phyloP scores from a whole-genome alignment of 371 early-diverging fungal species.

The Syncephalis plumigaleata region DNA sequence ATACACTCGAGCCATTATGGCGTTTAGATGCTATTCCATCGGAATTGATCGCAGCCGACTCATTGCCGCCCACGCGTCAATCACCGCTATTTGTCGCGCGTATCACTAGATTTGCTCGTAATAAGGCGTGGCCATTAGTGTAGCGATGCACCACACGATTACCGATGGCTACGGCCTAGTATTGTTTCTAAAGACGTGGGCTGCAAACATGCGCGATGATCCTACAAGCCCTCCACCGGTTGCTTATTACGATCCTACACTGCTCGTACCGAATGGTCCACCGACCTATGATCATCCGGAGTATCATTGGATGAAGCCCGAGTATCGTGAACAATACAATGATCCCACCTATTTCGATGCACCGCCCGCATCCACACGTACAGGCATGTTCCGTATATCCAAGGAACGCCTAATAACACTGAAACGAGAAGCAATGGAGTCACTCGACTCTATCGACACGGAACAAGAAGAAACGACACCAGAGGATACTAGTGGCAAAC shows the following conservation, averaged over 20 bases:
- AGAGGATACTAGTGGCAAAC: no score
- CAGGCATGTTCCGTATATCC: not conserved
- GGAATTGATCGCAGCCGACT: not conserved
- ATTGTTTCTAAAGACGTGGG: no score
- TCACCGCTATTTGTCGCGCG: not conserved
- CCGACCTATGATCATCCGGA: not conserved
- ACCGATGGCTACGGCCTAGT: no score
- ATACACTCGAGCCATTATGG: not conserved
- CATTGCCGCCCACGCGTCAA: not conserved
- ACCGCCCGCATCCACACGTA: not conserved
- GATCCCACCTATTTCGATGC: not conserved
- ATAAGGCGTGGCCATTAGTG: no score
- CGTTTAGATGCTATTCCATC: not conserved
- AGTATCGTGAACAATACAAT: not conserved
- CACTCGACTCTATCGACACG: no score
- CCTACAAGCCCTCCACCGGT: no score
- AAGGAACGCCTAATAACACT: not conserved
- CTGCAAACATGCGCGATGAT: no score
- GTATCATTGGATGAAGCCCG: not conserved
- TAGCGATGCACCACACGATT: no score
- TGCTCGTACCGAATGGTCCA: not conserved
- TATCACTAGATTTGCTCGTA: not conserved
- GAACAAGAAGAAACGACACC: no score
- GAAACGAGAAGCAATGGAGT: not conserved
- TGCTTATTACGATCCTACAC: no score